Conservation (phyloP, 2,329 filamentous ascomycete genomes). For the Pseudogymnoascus sp. region DNA sequence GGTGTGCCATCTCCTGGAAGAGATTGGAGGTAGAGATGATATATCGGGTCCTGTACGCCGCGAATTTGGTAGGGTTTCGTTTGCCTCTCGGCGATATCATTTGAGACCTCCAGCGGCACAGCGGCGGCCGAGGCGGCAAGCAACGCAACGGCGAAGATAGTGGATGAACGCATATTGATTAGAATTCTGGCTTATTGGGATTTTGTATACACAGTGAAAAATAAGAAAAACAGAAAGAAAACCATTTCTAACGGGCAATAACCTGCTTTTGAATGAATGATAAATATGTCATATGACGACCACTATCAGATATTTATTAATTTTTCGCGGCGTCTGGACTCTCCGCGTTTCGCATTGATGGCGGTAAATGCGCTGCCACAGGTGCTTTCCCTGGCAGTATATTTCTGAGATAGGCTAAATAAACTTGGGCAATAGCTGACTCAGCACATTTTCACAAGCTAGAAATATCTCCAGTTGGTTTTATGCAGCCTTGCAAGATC, state of each 20-base stretch:
- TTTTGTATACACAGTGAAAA: background rate
- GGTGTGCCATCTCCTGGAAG: constrained; percentile 27
- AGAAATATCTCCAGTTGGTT: background rate
- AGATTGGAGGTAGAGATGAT: constrained; percentile 44
- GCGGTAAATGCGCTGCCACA: background rate
- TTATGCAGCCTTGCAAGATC: background rate
- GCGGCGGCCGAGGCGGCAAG: background rate
- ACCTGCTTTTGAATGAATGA: background rate
- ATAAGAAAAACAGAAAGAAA: background rate
- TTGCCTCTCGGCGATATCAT: background rate
- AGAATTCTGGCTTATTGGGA: background rate
- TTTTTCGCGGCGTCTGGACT: background rate
- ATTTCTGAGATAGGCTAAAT: background rate
- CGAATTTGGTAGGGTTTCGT: constrained; percentile 37
- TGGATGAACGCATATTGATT: background rate
- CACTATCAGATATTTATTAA: background rate
- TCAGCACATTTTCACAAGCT: background rate
- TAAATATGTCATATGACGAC: background rate
- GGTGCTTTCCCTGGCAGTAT: background rate
- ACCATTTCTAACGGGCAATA: background rate
- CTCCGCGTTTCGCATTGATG: constrained; percentile 4
- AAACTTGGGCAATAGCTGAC: background rate
- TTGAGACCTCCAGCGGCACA: background rate
- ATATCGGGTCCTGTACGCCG: constrained; percentile 40
- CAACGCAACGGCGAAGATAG: background rate